Conservation (phyloP, 768 basidiomycete species). For the Fomitopsis serialis region DNA sequence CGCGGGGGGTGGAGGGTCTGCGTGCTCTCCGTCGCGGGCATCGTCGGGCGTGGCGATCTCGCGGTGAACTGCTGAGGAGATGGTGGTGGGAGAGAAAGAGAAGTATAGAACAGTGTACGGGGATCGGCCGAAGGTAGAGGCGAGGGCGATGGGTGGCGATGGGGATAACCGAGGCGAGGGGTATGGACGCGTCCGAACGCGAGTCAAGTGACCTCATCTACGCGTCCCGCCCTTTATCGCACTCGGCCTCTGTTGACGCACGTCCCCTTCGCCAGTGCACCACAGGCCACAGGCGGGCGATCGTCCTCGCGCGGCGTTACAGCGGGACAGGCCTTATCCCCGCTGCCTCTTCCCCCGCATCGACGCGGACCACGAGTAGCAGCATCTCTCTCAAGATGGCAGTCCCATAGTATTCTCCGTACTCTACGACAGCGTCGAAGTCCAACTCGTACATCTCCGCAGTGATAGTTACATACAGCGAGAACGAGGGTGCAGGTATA, state of each 20-base stretch:
- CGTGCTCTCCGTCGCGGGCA: conserved; percentile 1
- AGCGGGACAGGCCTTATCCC: conserved; percentile 1
- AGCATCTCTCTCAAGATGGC: too few relatives aligned
- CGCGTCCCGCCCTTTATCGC: not conserved
- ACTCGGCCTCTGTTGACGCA: not conserved
- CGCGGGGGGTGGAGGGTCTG: conserved; percentile 60
- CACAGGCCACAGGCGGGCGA: too few relatives aligned
- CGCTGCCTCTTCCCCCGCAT: not conserved
- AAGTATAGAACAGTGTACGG: not conserved
- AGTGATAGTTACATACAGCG: too few relatives aligned
- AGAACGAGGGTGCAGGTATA: too few relatives aligned
- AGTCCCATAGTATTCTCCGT: too few relatives aligned
- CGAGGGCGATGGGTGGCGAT: not conserved
- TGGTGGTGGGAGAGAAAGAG: not conserved
- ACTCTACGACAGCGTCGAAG: too few relatives aligned
- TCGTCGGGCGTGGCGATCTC: not conserved
- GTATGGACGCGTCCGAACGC: not conserved
- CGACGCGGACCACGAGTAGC: too few relatives aligned
- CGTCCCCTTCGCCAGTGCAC: not conserved
- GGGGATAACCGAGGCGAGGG: not conserved
- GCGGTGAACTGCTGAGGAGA: not conserved
- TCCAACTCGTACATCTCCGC: too few relatives aligned
- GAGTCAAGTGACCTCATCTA: conserved; percentile 4
- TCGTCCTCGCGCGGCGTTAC: not conserved
- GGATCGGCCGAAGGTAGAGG: not conserved